Evolutionary conservation across 139 green algal species (phyloP).

Genomic region (Picochlorum sp.): DNA sequence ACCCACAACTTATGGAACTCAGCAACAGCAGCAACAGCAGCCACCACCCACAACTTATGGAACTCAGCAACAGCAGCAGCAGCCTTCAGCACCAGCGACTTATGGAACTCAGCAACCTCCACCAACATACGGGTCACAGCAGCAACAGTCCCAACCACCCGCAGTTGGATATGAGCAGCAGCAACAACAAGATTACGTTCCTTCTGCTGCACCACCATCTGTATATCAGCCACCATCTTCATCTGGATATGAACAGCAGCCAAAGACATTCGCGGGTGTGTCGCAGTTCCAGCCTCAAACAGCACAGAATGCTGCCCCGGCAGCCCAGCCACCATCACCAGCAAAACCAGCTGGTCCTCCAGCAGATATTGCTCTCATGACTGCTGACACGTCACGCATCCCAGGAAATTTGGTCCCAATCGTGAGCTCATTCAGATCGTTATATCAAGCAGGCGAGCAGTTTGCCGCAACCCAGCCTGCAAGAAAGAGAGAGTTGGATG

Average conservation of each 20-base stretch:
- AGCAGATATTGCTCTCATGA: constrained; percentile 58
- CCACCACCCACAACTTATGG: background rate
- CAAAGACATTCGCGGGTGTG: constrained; percentile 11
- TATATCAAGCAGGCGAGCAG: constrained; percentile 49
- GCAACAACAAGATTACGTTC: background rate
- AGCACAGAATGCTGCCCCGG: background rate
- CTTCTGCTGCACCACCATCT: constrained; percentile 7
- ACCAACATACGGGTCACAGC: background rate
- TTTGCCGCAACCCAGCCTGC: constrained; percentile 19
- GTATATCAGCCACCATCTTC: constrained; percentile 13
- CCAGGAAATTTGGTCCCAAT: constrained; percentile 51
- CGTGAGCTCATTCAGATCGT: constrained; percentile 48
- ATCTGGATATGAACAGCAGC: background rate
- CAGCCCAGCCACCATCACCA: constrained; percentile 18
- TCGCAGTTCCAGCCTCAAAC: background rate
- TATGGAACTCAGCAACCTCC: background rate
- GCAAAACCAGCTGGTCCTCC: constrained; percentile 56
- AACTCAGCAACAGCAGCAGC: background rate
- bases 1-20: too few species aligned
- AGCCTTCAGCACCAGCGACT: background rate
- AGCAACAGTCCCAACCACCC: background rate
- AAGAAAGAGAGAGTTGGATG: constrained; percentile 91
- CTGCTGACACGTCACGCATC: constrained; percentile 51
- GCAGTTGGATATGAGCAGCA: background rate
- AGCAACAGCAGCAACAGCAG: background rate